Conservation (phyloP, 2,329 filamentous ascomycete species). For the Aspergillus sp. region DNA sequence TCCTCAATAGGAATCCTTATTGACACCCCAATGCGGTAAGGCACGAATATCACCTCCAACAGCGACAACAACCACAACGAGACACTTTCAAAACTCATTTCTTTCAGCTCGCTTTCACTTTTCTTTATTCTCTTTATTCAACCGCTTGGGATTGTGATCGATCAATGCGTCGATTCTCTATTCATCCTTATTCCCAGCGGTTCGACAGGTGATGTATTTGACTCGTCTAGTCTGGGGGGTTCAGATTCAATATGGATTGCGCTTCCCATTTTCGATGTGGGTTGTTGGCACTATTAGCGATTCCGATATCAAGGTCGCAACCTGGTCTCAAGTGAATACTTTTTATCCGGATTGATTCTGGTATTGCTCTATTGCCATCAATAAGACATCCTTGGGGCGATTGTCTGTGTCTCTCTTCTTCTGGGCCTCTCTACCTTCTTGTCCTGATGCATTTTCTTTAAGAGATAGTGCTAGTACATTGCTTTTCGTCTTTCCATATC, state of each 20-base stretch:
- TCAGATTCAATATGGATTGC: neutral
- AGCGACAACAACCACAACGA: neutral
- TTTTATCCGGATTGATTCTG: neutral
- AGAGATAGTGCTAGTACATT: constrained; percentile 8
- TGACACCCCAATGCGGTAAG: constrained; percentile 18
- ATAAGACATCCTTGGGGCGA: neutral
- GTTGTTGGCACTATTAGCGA: too few relatives aligned
- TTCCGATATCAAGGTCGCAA: too few relatives aligned
- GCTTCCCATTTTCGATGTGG: too few relatives aligned
- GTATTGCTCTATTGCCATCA: neutral
- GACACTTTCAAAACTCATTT: neutral
- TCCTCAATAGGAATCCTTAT: constrained; percentile 7
- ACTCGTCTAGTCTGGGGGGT: neutral
- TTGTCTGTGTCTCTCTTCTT: constrained; percentile 2
- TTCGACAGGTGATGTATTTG: neutral
- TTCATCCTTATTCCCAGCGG: neutral
- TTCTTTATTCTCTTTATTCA: constrained; percentile 6
- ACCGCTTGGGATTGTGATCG: neutral
- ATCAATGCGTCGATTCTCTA: constrained; percentile 10
- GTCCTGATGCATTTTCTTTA: constrained; percentile 1
- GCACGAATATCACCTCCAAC: constrained; percentile 2
- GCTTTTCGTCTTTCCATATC: constrained; percentile 3
- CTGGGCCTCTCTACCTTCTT: neutral
- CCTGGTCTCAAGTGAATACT: neutral
- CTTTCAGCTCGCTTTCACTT: constrained; percentile 1